Evolutionary conservation across 2,329 filamentous ascomycete genomes (phyloP).

Genomic region (Colletotrichum siamense): DNA sequence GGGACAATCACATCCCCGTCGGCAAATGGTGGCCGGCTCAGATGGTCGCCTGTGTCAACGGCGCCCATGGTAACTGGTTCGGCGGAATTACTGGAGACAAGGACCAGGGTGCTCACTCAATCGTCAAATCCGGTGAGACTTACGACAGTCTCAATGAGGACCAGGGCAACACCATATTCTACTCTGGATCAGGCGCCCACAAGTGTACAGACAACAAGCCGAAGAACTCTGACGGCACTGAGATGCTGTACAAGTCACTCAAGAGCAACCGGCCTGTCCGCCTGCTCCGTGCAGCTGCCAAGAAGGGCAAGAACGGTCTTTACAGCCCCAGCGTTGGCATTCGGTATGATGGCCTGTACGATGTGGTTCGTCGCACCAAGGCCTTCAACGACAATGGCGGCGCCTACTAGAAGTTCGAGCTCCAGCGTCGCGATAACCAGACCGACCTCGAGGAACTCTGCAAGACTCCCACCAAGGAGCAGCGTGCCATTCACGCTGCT

Average conservation of each 20-base stretch:
- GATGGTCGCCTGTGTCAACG: not conserved
- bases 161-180: fast-evolving
- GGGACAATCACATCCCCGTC: not conserved
- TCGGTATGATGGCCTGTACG: fast-evolving
- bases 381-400: not conserved
- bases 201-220: fast-evolving
- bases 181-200: not conserved
- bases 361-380: not conserved
- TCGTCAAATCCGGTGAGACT: fast-evolving
- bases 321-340: not conserved
- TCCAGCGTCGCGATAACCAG: not conserved
- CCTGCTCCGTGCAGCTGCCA: not conserved
- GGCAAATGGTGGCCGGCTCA: not conserved
- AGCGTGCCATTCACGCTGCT: not conserved
- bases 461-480: not conserved
- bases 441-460: fast-evolving
- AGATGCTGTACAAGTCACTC: not conserved
- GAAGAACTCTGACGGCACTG: not conserved
- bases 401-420: not conserved
- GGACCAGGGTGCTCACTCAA: fast-evolving
- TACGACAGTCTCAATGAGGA: fast-evolving
- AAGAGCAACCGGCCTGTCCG: not conserved
- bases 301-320: fast-evolving
- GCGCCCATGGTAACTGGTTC: not conserved
- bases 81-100: fast-evolving